A percentile compares a stretch with the other conserved stretches of the same genome.
phyloP scores from a whole-genome alignment of 352 stramenopile species.

The Globisporangium heterothallicum region DNA sequence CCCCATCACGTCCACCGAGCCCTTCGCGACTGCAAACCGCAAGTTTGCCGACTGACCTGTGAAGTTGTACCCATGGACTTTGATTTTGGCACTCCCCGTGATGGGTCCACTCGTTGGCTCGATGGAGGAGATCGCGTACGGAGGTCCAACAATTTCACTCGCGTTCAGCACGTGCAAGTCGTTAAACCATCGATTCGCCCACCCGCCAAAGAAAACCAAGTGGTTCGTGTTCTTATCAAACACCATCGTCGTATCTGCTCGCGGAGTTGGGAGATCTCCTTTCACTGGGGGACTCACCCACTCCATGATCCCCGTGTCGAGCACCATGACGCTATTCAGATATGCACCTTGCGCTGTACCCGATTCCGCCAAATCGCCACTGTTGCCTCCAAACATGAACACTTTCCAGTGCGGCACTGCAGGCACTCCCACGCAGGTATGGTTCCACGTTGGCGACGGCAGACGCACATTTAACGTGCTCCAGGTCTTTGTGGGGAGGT shows the following conservation, averaged over 20 bases:
- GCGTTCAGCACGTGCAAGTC: slow-evolving; percentile 92
- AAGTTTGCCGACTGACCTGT: slow-evolving; percentile 76
- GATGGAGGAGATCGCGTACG: slow-evolving; percentile 92
- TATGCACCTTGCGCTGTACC: slow-evolving; percentile 85
- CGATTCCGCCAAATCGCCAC: slow-evolving; percentile 87
- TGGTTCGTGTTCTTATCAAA: slow-evolving; percentile 89
- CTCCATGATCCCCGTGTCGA: slow-evolving; percentile 89
- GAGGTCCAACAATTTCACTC: slow-evolving; percentile 92
- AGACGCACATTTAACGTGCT: slow-evolving; percentile 51
- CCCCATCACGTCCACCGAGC: slow-evolving; percentile 89
- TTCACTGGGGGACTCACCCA: slow-evolving; percentile 61
- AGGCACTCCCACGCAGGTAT: slow-evolving; percentile 90
- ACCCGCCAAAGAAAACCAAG: slow-evolving; percentile 95
- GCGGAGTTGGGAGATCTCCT: slow-evolving; percentile 78
- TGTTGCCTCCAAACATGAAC: slow-evolving; percentile 97
- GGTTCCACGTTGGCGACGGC: slow-evolving; percentile 89
- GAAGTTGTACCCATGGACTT: slow-evolving; percentile 92
- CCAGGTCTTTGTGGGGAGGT: slow-evolving; percentile 86
- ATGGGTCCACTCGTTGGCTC: slow-evolving; percentile 90
- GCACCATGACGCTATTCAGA: slow-evolving; percentile 86
- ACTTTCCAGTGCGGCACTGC: slow-evolving; percentile 97
- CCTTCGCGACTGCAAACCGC: slow-evolving; percentile 92
- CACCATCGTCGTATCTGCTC: slow-evolving; percentile 91
- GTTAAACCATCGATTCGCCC: slow-evolving; percentile 95
- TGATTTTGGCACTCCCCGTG: slow-evolving; percentile 89